Percentiles rank a stretch among this genome's conserved stretches.
Evolutionary conservation across 495 filamentous ascomycete species (phyloP).

Genomic region (Xylaria nigripes): DNA sequence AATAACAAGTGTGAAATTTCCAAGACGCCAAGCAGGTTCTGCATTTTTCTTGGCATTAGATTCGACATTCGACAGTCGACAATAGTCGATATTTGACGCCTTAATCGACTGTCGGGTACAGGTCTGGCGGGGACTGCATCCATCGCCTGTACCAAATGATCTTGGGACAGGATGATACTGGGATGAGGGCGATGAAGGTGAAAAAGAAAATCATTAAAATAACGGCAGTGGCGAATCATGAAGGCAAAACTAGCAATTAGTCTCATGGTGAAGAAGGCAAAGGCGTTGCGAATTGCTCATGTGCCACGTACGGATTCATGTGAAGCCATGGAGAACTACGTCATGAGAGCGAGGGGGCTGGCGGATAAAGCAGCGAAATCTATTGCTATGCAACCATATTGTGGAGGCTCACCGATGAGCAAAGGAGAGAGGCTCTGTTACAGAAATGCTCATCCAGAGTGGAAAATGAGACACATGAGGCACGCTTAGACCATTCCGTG

Average conservation of each 20-base stretch:
- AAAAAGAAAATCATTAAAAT: neutral
- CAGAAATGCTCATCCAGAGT: neutral
- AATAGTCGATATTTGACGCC: no score
- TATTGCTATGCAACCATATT: slow-evolving; percentile 1
- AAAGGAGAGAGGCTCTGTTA: slow-evolving; percentile 3
- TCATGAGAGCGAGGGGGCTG: neutral
- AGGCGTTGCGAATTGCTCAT: neutral
- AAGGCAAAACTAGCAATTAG: neutral
- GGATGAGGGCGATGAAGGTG: no score
- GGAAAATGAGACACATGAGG: no score
- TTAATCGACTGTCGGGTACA: no score
- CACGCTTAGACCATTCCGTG: no score
- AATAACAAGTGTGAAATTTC: no score
- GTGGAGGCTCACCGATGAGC: slow-evolving; percentile 6
- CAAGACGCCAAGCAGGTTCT: no score
- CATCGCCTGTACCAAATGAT: neutral
- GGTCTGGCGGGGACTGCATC: neutral
- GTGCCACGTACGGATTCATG: neutral
- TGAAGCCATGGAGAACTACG: neutral
- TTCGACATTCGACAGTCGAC: no score
- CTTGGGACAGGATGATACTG: no score
- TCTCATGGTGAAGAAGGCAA: slow-evolving; percentile 4
- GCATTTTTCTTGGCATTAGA: no score
- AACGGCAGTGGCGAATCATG: neutral
- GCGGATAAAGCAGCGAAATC: slow-evolving; percentile 1